These are phyloP conservation scores for Sporothrix variecibatus DNA, from an alignment of 2,329 filamentous ascomycete species.

Conservation along the genomic window DNA sequence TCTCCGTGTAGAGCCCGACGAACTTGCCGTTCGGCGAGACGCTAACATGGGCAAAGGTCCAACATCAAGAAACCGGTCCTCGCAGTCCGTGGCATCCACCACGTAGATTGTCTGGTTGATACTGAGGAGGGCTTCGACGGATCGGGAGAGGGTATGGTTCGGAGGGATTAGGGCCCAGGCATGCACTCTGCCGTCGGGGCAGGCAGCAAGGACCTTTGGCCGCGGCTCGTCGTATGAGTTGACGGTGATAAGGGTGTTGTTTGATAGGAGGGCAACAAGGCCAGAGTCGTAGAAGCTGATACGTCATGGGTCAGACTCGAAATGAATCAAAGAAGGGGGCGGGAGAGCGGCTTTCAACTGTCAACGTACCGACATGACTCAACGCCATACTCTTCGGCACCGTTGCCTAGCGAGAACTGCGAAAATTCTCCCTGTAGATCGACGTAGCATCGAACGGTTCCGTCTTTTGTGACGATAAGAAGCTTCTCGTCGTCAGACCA, in stretches of 20 bases:
- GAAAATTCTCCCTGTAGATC: conserved; percentile 94
- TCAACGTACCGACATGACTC: conserved; percentile 66
- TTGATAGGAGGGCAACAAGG: conserved; percentile 88
- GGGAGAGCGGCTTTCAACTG: too few species aligned
- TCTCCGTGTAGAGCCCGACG: conserved; percentile 81
- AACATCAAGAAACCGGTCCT: conserved; percentile 87
- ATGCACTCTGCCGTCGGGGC: conserved; percentile 76
- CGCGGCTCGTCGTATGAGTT: conserved; percentile 87
- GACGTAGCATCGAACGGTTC: conserved; percentile 85
- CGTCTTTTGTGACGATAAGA: conserved; percentile 84
- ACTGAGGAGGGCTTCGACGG: conserved; percentile 88
- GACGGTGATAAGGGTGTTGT: conserved; percentile 86
- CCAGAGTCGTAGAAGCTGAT: conserved; percentile 78
- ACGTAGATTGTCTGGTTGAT: conserved; percentile 82
- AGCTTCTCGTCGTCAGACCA: conserved; percentile 97
- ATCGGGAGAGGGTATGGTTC: conserved; percentile 82
- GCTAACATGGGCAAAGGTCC: conserved; percentile 90
- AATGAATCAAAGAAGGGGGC: neutral
- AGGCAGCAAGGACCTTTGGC: conserved; percentile 75
- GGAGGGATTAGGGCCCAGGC: conserved; percentile 91
- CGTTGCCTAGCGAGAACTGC: conserved; percentile 88
- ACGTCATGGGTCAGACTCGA: neutral
- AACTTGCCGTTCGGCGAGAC: conserved; percentile 91
- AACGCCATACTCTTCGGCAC: conserved; percentile 85
- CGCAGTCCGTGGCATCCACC: conserved; percentile 83